These are phyloP conservation scores for Trichoderma afroharzianum DNA, from an alignment of 2,329 filamentous ascomycete genomes.

Conservation along the genomic window DNA sequence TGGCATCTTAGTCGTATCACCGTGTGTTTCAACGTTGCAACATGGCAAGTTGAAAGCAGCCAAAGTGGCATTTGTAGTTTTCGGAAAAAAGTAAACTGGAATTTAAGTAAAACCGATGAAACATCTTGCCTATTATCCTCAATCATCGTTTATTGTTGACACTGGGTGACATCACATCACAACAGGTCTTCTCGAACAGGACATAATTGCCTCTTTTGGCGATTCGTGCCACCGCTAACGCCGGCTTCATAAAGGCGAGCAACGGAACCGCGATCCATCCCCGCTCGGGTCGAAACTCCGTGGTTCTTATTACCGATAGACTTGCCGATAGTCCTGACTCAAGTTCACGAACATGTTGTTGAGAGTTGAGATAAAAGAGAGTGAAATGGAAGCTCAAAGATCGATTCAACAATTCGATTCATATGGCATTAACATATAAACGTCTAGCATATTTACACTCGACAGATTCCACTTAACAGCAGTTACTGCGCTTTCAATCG, in stretches of 20 bases:
- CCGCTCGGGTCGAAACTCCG: not conserved
- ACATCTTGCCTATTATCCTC: not conserved
- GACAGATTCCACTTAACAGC: not conserved
- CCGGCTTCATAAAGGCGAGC: not conserved
- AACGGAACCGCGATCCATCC: not conserved
- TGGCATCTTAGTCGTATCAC: not conserved
- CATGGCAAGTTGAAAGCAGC: not conserved
- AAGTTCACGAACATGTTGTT: not conserved
- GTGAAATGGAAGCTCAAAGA: not conserved
- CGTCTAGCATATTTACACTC: not conserved
- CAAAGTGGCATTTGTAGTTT: not conserved
- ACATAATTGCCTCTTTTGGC: not conserved
- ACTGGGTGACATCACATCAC: not conserved
- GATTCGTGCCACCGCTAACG: not conserved
- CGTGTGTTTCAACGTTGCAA: not conserved
- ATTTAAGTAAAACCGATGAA: not conserved
- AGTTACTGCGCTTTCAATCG: not conserved
- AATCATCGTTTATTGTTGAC: not conserved
- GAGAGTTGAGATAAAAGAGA: not conserved
- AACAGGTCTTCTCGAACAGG: not conserved
- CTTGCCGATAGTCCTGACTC: not conserved
- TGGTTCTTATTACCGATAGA: not conserved
- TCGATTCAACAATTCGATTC: too few species aligned
- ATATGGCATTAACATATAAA: not conserved
- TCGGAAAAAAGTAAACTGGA: not conserved